A percentile compares a stretch with the other conserved stretches of the same genome.
These are phyloP conservation scores for Xylariaceae sp. DNA, from an alignment of 2,329 filamentous ascomycete genomes.

Conservation along the genomic window DNA sequence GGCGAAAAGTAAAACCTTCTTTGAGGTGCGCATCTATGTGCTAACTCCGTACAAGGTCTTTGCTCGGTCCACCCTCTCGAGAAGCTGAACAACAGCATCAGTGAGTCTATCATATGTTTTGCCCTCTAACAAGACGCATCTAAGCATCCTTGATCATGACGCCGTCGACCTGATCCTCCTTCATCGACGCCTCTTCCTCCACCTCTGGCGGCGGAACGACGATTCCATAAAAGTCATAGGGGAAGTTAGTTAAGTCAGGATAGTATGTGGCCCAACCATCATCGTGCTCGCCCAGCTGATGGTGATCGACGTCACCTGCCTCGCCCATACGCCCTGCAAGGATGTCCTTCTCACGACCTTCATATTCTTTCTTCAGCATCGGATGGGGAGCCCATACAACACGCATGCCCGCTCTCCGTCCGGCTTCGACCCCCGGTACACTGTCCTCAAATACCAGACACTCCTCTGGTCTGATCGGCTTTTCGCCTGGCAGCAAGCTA, in stretches of 20 bases:
- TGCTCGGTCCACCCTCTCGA: no score
- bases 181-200: slow-evolving; percentile 44
- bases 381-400: slow-evolving; percentile 90
- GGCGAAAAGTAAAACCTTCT: neutral
- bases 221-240: slow-evolving; percentile 59
- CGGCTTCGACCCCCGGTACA: slow-evolving; percentile 88
- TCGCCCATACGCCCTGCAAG: slow-evolving; percentile 78
- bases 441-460: slow-evolving; percentile 97
- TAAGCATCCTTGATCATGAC: slow-evolving; percentile 8
- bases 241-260: slow-evolving; percentile 50
- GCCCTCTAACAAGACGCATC: neutral
- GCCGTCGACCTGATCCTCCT: slow-evolving; percentile 32
- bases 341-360: slow-evolving; percentile 74
- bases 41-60: no score
- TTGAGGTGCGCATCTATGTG: neutral
- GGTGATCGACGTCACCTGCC: slow-evolving; percentile 53
- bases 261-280: slow-evolving; percentile 63
- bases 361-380: slow-evolving; percentile 71
- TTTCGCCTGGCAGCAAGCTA: slow-evolving; percentile 60
- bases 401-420: slow-evolving; percentile 88
- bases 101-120: neutral
- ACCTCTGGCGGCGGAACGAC: slow-evolving; percentile 43
- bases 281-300: slow-evolving; percentile 54
- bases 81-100: neutral
- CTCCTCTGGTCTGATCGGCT: slow-evolving; percentile 72